Percentiles rank a stretch among this genome's conserved stretches.
Evolutionary conservation across 306 rosid species (phyloP).

Genomic region (Bauhinia variegata): DNA sequence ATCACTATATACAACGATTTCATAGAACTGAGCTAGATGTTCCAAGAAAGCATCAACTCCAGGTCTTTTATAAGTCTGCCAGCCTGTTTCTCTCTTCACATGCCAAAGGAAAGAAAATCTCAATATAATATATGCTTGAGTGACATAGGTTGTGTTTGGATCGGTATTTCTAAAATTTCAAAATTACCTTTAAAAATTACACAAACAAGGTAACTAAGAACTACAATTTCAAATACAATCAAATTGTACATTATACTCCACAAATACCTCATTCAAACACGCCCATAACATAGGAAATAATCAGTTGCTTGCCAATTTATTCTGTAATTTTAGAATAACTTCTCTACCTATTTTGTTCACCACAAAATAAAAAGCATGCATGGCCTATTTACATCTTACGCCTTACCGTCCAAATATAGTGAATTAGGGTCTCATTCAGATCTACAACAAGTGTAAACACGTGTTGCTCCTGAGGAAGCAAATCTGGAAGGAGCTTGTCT

Average conservation of each 20-base stretch:
- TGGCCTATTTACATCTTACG: slow-evolving; percentile 13
- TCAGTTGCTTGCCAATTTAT: background rate
- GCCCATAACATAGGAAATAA: slow-evolving; percentile 19
- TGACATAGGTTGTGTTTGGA: too few relatives aligned
- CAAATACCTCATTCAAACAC: too few relatives aligned
- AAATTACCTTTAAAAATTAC: too few relatives aligned
- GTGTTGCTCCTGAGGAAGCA: slow-evolving; percentile 80
- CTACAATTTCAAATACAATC: too few relatives aligned
- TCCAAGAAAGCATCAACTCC: slow-evolving; percentile 98
- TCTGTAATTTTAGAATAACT: background rate
- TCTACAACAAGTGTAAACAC: slow-evolving; percentile 95
- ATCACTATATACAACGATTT: slow-evolving; percentile 84
- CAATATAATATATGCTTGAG: background rate
- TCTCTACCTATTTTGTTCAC: background rate
- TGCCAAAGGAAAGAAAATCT: slow-evolving; percentile 36
- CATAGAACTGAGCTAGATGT: slow-evolving; percentile 85
- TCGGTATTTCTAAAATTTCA: too few relatives aligned
- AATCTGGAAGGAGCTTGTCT: slow-evolving; percentile 97
- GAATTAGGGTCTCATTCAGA: slow-evolving; percentile 88
- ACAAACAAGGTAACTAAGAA: too few relatives aligned
- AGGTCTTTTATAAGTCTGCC: slow-evolving; percentile 97
- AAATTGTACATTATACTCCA: too few relatives aligned
- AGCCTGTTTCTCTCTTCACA: slow-evolving; percentile 88
- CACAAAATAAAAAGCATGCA: background rate
- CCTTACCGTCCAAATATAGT: slow-evolving; percentile 90